These are phyloP conservation scores for Bremia lactucae DNA, from an alignment of 352 stramenopile genomes.

Conservation along the genomic window DNA sequence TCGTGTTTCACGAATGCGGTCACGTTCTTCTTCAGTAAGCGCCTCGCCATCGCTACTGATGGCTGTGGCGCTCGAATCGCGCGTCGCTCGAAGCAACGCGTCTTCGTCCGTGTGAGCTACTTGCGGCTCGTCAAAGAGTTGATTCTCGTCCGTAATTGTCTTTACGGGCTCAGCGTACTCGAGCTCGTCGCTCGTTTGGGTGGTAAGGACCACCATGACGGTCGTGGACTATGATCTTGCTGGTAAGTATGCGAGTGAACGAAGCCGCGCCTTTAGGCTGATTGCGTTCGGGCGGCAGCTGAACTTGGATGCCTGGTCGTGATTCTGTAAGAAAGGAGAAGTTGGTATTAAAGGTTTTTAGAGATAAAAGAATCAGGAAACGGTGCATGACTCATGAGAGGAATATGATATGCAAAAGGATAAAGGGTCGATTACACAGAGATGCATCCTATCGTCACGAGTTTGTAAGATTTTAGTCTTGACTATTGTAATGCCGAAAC, in stretches of 20 bases:
- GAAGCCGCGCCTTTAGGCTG: slow-evolving; percentile 5
- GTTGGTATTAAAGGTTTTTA: no score
- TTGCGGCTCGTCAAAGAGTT: slow-evolving; percentile 2
- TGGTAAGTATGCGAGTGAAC: slow-evolving; percentile 14
- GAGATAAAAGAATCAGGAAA: no score
- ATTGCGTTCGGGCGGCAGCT: slow-evolving; percentile 3
- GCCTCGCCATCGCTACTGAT: slow-evolving; percentile 16
- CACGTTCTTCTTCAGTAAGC: slow-evolving; percentile 7
- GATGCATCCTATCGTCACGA: no score
- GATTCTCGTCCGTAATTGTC: slow-evolving; percentile 18
- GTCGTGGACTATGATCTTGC: neutral
- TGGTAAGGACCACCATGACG: slow-evolving; percentile 11
- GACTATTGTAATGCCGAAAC: no score
- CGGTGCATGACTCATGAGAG: no score
- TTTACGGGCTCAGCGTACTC: slow-evolving; percentile 11
- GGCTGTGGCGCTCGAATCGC: slow-evolving; percentile 14
- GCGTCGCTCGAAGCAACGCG: slow-evolving; percentile 10
- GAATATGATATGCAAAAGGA: no score
- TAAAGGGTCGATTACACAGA: no score
- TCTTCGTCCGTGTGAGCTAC: slow-evolving; percentile 1
- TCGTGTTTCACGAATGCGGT: slow-evolving; percentile 7
- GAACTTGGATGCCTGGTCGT: no score
- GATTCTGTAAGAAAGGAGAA: no score
- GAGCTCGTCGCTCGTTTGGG: slow-evolving; percentile 4
- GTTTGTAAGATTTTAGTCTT: no score